Conservation (phyloP, 495 filamentous ascomycete species). For the Aspergillus taichungensis region DNA sequence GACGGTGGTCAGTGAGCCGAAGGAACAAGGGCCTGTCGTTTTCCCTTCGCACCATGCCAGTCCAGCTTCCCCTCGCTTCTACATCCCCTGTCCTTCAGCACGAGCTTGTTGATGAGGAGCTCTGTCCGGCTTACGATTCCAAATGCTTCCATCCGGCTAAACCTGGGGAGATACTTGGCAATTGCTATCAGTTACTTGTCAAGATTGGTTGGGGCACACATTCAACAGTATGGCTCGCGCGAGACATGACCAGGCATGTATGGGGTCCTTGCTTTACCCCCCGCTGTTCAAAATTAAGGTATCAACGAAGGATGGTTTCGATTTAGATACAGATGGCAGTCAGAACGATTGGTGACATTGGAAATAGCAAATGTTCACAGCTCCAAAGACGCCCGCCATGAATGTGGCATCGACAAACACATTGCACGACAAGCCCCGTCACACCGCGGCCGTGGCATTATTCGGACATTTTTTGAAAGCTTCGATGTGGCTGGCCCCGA, state of each 20-base stretch:
- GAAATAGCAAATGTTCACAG: conserved; percentile 24
- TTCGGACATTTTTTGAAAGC: conserved; percentile 4
- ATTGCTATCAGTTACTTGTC: background rate
- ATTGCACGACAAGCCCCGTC: conserved; percentile 10
- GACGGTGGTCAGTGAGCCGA: no score
- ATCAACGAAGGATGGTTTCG: background rate
- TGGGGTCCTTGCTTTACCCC: no score
- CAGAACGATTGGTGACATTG: conserved; percentile 18
- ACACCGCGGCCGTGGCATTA: conserved; percentile 13
- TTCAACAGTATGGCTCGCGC: no score
- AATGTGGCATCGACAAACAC: conserved; percentile 17
- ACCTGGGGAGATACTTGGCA: no score
- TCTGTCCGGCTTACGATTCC: background rate
- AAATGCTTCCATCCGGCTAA: no score
- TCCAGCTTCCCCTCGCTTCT: no score
- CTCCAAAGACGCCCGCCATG: conserved; percentile 9
- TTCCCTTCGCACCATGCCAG: no score
- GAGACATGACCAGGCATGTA: background rate
- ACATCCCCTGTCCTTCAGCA: no score
- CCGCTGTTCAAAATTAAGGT: background rate
- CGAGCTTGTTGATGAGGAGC: background rate
- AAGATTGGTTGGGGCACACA: no score
- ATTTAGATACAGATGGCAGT: conserved; percentile 13
- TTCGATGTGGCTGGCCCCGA: conserved; percentile 15
- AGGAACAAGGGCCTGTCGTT: no score